Conservation (phyloP, 805 yeast genomes). For the Candida michaelii region DNA sequence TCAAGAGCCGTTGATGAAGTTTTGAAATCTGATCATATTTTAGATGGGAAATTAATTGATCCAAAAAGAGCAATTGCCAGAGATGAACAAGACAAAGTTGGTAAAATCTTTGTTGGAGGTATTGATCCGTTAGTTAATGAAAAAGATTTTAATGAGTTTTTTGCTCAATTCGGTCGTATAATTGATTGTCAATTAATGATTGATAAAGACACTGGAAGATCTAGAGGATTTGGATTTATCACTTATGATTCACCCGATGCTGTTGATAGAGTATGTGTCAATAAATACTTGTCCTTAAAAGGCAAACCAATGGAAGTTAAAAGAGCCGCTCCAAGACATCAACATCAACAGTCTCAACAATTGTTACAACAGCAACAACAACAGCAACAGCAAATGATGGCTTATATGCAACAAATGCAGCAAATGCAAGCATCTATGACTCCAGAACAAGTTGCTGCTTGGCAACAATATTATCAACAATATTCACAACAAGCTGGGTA, state of each 20-base stretch:
- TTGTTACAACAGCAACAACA: slow-evolving; percentile 30
- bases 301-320: slow-evolving; percentile 85
- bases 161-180: slow-evolving; percentile 83
- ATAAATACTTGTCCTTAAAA: slow-evolving; percentile 77
- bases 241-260: slow-evolving; percentile 95
- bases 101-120: slow-evolving; percentile 97
- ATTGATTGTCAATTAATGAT: slow-evolving; percentile 97
- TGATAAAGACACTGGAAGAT: slow-evolving; percentile 94
- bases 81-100: slow-evolving; percentile 95
- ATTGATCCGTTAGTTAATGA: slow-evolving; percentile 92
- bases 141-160: slow-evolving; percentile 81
- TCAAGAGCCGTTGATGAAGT: slow-evolving; percentile 85
- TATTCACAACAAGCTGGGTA: slow-evolving; percentile 49
- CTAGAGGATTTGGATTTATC: slow-evolving; percentile 96
- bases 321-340: slow-evolving; percentile 80
- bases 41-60: slow-evolving; percentile 95
- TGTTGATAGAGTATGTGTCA: slow-evolving; percentile 82
- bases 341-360: slow-evolving; percentile 48
- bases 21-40: slow-evolving; percentile 77
- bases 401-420: slow-evolving; percentile 19
- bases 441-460: slow-evolving; percentile 62
- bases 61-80: slow-evolving; percentile 97
- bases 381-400: slow-evolving; percentile 19
- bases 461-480: slow-evolving; percentile 65
- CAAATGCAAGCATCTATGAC: slow-evolving; percentile 53